phyloP scores from a whole-genome alignment of 1,139 yeast species.

The Candida pseudoviswanathii region DNA sequence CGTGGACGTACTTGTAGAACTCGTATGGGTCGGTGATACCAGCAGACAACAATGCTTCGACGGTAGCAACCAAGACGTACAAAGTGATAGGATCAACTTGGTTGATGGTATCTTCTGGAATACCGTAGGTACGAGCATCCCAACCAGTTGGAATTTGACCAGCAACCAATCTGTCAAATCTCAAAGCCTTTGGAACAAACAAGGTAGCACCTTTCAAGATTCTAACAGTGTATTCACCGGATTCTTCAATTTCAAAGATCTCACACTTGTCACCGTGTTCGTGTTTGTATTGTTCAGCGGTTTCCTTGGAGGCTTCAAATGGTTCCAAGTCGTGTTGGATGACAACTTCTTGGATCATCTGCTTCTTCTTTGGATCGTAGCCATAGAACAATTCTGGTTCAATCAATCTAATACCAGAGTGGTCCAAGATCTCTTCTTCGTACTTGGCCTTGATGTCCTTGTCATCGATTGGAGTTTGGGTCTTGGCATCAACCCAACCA shows the following conservation, averaged over 20 bases:
- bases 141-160: constrained; percentile 99
- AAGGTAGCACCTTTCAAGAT: constrained; percentile 92
- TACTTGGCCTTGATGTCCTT: constrained; percentile 89
- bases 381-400: constrained; percentile 95
- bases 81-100: constrained; percentile 97
- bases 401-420: constrained; percentile 93
- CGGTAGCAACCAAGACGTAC: constrained; percentile 90
- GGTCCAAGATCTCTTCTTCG: constrained; percentile 84
- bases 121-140: constrained; percentile 95
- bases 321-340: constrained; percentile 95
- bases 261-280: constrained; percentile 96
- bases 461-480: constrained; percentile 91
- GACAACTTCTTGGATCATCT: constrained; percentile 90
- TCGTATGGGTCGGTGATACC: constrained; percentile 99
- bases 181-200: constrained; percentile 91
- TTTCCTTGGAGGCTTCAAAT: constrained; percentile 91
- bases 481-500: constrained; percentile 97
- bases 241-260: constrained; percentile 81
- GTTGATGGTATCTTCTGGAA: constrained; percentile 84
- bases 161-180: constrained; percentile 94
- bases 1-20: constrained; percentile 96
- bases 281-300: constrained; percentile 90
- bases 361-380: constrained; percentile 92
- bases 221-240: constrained; percentile 90
- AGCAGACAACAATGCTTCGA: constrained; percentile 88